Evolutionary conservation across 805 yeast species (phyloP).

Genomic region (Wickerhamiella qilinensis): DNA sequence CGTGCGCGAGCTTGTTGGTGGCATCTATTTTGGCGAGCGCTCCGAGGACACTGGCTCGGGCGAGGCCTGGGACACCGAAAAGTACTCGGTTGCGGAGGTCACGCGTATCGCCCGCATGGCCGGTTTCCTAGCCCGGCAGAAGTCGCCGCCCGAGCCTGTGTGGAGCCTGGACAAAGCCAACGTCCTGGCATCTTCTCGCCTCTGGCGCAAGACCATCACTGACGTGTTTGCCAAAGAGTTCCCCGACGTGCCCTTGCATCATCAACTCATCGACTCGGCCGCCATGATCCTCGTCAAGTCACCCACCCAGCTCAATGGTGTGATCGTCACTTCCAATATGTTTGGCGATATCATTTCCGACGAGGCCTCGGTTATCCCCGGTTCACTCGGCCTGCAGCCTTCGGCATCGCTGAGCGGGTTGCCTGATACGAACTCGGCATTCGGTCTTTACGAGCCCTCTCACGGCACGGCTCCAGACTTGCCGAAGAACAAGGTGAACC

Average conservation of each 20-base stretch:
- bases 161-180: constrained; percentile 98
- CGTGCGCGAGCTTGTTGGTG: constrained; percentile 94
- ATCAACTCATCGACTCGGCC: constrained; percentile 95
- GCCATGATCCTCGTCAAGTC: constrained; percentile 92
- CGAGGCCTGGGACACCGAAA: constrained; percentile 85
- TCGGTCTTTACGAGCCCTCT: constrained; percentile 95
- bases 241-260: constrained; percentile 74
- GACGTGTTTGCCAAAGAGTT: constrained; percentile 73
- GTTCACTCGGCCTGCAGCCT: constrained; percentile 89
- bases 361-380: constrained; percentile 96
- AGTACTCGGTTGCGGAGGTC: constrained; percentile 81
- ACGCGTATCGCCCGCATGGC: constrained; percentile 97
- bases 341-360: constrained; percentile 97
- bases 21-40: constrained; percentile 94
- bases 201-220: constrained; percentile 91
- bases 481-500: constrained; percentile 75
- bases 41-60: constrained; percentile 79
- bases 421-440: constrained; percentile 87
- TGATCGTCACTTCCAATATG: constrained; percentile 87
- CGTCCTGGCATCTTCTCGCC: constrained; percentile 86
- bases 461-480: constrained; percentile 98
- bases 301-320: constrained; percentile 85
- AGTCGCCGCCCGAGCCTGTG: constrained; percentile 82
- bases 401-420: constrained; percentile 94
- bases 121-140: constrained; percentile 87